Base-by-base conservation (phyloP, 108 stramenopile species). In the Cyclotella sp. region DNA sequence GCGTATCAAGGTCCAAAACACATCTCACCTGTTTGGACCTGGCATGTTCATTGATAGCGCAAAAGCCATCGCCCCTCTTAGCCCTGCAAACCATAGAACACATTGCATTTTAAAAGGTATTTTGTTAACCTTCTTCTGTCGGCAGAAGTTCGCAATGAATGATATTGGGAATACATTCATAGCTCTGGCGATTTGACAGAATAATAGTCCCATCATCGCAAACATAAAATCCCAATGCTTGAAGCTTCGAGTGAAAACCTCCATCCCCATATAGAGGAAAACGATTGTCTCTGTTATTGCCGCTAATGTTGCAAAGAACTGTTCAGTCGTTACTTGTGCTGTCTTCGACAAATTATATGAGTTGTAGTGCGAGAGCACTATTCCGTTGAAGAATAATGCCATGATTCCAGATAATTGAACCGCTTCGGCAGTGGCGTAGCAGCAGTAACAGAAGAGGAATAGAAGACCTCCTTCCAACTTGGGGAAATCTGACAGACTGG, bases 241-340 rank as follows among this genome's bases (percentile, higher is more conserved):
- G 75, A 93, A 97, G 13, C 85, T 73, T 12, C 94, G 93, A 9
- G 96, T 99, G 69, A 98, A 99, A 18, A 99, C 87, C 34, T 87
- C 90, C 96, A 99, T 91, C 7, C 98, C 98, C 97, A 99, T 97
- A 85, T 99, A 99, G 15, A 97, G 58, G 77, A 97, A 99, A 7
- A 99, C 97, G 45, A 95, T 87, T 19, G 94, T 96, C 70, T 99
- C 98, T n/a, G 93, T 88, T 4, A 95, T 79, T 7, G 87, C 89
- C 5, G 96, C 95, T 44, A 99, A 78, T 15, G 97, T 95, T 0
- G 95, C 89, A 85, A 99, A 99, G 46, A 97, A 96, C 77, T 97
- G 93, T 71, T 96, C 92, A 2, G 93, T 85, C 26, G 97, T 92
- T 12, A 93, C 89, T 72, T 95, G 89, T 14, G 96, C 93, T 9